These are phyloP conservation scores for Protoeuglena noctilucae DNA, from an alignment of 139 green algal genomes.

Conservation along the genomic window DNA sequence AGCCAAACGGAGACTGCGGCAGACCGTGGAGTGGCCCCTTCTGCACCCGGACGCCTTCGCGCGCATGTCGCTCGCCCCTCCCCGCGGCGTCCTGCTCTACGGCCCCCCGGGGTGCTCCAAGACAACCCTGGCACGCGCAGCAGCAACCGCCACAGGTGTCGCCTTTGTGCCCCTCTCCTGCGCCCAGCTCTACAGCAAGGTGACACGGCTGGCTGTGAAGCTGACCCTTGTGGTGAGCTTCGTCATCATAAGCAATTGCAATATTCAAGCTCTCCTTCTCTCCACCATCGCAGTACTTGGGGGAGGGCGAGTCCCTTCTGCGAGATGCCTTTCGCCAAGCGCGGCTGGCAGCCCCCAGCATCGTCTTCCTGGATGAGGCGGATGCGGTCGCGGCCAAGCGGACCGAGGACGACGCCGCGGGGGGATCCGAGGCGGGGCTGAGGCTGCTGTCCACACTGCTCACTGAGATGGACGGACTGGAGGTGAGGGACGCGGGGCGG, in stretches of 20 bases:
- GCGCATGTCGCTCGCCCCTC: constrained; percentile 44
- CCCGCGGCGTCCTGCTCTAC: constrained; percentile 66
- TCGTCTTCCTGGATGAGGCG: constrained; percentile 78
- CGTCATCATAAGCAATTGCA: too few species aligned
- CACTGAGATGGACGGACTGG: constrained; percentile 70
- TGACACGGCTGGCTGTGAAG: too few species aligned
- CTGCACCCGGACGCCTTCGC: constrained; percentile 40
- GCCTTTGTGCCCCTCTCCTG: constrained; percentile 55
- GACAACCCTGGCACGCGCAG: constrained; percentile 62
- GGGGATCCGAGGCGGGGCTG: constrained; percentile 8
- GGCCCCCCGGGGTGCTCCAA: constrained; percentile 76
- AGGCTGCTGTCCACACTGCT: constrained; percentile 60
- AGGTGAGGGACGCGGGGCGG: too few species aligned
- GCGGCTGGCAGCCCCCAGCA: constrained; percentile 44
- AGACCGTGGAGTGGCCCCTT: constrained; percentile 71
- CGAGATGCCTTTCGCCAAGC: constrained; percentile 47
- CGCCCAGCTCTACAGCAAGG: constrained; percentile 62
- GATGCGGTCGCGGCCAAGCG: constrained; percentile 47
- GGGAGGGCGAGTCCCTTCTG: constrained; percentile 64
- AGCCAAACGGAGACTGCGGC: constrained; percentile 53
- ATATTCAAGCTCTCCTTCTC: too few species aligned
- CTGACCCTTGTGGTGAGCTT: too few species aligned
- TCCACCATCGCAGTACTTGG: constrained; percentile 58
- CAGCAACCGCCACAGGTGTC: constrained; percentile 38
- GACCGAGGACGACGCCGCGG: constrained; percentile 1